phyloP scores from a whole-genome alignment of 371 early-diverging fungal species.

The Mucor mucedo region DNA sequence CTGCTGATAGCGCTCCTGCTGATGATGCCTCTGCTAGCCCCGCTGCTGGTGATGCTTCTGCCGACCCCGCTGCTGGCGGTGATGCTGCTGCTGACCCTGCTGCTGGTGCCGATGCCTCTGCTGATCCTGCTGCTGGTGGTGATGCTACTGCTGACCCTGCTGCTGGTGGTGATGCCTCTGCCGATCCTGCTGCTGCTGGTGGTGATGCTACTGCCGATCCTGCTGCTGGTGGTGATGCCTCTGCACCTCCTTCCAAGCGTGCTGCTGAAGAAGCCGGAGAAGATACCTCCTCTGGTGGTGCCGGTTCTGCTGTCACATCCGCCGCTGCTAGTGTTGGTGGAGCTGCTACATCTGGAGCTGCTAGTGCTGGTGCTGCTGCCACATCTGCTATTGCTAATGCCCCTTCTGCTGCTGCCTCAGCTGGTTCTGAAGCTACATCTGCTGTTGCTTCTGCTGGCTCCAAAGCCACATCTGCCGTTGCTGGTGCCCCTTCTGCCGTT shows the following conservation, averaged over 20 bases:
- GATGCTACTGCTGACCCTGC: slow-evolving; percentile 14
- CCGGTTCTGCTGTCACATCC: not conserved
- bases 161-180: slow-evolving; percentile 16
- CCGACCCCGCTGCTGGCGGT: slow-evolving; percentile 9
- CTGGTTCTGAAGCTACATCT: slow-evolving; percentile 2
- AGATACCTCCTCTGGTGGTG: not conserved
- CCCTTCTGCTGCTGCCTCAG: not conserved
- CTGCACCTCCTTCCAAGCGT: no score
- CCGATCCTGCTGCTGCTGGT: slow-evolving; percentile 22
- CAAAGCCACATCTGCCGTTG: not conserved
- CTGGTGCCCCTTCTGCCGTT: slow-evolving; percentile 1
- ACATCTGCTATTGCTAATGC: not conserved
- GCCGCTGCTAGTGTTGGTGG: not conserved
- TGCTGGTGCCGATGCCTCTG: slow-evolving; percentile 12
- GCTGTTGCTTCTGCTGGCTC: slow-evolving; percentile 6
- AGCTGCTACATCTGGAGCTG: slow-evolving; percentile 1
- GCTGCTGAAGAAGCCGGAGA: not conserved
- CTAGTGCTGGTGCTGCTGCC: slow-evolving; percentile 1
- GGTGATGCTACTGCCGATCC: slow-evolving; percentile 20
- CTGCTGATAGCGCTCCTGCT: slow-evolving; percentile 11
- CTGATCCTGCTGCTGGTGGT: slow-evolving; percentile 14
- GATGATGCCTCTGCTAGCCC: slow-evolving; percentile 12
- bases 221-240: not conserved
- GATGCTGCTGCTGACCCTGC: slow-evolving; percentile 13
- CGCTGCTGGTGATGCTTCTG: not conserved